Conservation (phyloP, 768 basidiomycete species). For the Auriscalpium microsporum region DNA sequence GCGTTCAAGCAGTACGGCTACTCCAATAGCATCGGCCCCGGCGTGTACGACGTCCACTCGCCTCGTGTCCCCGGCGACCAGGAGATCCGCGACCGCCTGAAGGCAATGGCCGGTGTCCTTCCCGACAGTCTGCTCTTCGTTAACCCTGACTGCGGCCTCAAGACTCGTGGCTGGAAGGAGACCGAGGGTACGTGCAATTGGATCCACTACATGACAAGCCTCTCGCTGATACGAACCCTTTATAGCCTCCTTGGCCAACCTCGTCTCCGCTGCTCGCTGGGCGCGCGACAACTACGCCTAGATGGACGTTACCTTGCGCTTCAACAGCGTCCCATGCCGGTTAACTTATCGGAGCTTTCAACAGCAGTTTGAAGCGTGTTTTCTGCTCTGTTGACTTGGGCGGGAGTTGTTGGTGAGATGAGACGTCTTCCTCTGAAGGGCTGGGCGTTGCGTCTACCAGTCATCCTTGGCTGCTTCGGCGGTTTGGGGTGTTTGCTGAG, state of each 20-base stretch:
- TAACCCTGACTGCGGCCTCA: conserved; percentile 98
- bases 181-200: conserved; percentile 55
- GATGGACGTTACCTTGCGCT: conserved; percentile 51
- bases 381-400: conserved; percentile 6
- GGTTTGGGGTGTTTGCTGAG: conserved; percentile 15
- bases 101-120: conserved; percentile 74
- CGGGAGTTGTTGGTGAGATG: conserved; percentile 13
- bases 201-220: neutral
- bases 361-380: neutral
- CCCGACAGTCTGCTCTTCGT: conserved; percentile 77
- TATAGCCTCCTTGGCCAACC: conserved; percentile 67
- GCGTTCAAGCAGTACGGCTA: conserved; percentile 95
- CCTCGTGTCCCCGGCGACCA: conserved; percentile 91
- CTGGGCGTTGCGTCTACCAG: conserved; percentile 15
- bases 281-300: conserved; percentile 78
- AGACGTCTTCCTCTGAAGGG: too few species aligned
- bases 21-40: conserved; percentile 95
- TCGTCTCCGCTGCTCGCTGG: conserved; percentile 90
- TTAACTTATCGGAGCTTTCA: conserved; percentile 40
- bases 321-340: conserved; percentile 83
- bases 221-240: conserved; percentile 4
- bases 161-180: conserved; percentile 98
- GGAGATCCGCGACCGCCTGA: conserved; percentile 91
- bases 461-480: conserved; percentile 3
- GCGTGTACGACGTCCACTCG: conserved; percentile 99